phyloP scores from a whole-genome alignment of 2,329 filamentous ascomycete genomes.

The Fusarium circinatum region DNA sequence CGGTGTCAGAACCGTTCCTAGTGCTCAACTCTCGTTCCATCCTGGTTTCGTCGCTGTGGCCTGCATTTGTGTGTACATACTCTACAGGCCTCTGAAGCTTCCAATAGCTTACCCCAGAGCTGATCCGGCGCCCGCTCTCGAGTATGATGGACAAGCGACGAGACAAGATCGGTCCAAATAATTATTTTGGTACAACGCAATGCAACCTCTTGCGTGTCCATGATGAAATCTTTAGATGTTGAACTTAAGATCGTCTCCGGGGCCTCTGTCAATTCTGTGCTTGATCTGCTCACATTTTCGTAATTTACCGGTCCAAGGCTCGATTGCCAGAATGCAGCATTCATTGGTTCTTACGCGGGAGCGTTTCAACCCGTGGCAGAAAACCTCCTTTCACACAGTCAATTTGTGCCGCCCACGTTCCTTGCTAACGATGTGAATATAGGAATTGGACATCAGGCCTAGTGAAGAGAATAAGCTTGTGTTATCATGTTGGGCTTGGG shows the following conservation, averaged over 20 bases:
- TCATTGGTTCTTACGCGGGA: conserved; percentile 12
- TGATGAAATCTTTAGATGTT: conserved; percentile 53
- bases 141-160: conserved; percentile 16
- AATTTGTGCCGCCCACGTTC: not conserved
- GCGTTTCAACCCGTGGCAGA: conserved; percentile 10
- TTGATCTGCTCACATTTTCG: conserved; percentile 3
- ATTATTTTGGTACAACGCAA: conserved; percentile 6
- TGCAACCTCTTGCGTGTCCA: conserved; percentile 34
- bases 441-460: not conserved
- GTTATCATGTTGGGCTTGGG: not conserved
- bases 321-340: not conserved
- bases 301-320: not conserved
- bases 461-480: not conserved
- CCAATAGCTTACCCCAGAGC: conserved; percentile 31
- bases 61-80: conserved; percentile 4
- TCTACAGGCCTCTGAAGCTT: conserved; percentile 33
- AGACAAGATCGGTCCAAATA: conserved; percentile 38
- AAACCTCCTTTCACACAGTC: not conserved
- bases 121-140: conserved; percentile 20
- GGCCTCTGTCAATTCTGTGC: not conserved
- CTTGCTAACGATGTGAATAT: not conserved
- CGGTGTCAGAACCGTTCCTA: conserved; percentile 40
- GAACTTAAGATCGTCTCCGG: not conserved
- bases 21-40: conserved; percentile 29
- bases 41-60: conserved; percentile 37